These are phyloP conservation scores for Kwoniella sp. DNA, from an alignment of 768 basidiomycete species.

Conservation along the genomic window DNA sequence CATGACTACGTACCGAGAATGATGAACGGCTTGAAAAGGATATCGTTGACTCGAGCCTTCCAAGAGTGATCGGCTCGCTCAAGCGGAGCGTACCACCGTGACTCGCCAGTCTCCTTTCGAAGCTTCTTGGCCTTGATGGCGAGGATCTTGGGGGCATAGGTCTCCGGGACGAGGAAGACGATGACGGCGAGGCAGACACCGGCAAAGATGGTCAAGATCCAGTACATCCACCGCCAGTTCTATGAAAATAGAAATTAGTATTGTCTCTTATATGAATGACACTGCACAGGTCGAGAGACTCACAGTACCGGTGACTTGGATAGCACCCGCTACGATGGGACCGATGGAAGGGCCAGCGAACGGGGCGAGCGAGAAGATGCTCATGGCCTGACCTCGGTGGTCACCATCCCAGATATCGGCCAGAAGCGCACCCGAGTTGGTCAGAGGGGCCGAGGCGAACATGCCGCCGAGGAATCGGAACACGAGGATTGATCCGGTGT, in stretches of 20 bases:
- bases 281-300: conserved; percentile 18
- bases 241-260: background rate
- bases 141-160: conserved; percentile 49
- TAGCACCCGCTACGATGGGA: conserved; percentile 50
- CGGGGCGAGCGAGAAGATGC: conserved; percentile 49
- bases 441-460: conserved; percentile 51
- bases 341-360: conserved; percentile 51
- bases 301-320: conserved; percentile 40
- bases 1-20: conserved; percentile 33
- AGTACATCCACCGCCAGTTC: conserved; percentile 48
- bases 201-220: conserved; percentile 49
- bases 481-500: conserved; percentile 50
- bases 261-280: background rate
- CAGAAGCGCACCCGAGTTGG: conserved; percentile 52
- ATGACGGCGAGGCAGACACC: conserved; percentile 40
- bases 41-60: conserved; percentile 32
- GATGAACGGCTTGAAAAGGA: conserved; percentile 48
- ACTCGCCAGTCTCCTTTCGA: conserved; percentile 48
- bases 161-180: conserved; percentile 48
- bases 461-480: conserved; percentile 52
- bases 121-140: conserved; percentile 46
- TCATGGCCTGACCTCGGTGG: conserved; percentile 50
- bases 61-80: conserved; percentile 33
- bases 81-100: conserved; percentile 48
- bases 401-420: conserved; percentile 51